phyloP scores from a whole-genome alignment of 2,329 filamentous ascomycete species.

The Epichloe amarillans region DNA sequence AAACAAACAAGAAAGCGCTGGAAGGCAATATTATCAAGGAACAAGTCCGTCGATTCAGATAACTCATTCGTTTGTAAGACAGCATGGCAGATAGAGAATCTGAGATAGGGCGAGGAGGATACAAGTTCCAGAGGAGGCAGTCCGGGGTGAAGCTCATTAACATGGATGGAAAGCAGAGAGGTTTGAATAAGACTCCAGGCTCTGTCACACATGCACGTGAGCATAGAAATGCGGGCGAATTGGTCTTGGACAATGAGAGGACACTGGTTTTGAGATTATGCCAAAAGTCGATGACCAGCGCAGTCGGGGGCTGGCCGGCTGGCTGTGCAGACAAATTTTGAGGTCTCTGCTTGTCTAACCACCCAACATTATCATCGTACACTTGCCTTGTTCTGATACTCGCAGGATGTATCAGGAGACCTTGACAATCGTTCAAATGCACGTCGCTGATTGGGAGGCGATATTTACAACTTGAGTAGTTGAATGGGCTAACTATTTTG shows the following conservation, averaged over 20 bases:
- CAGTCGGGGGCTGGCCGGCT: background rate
- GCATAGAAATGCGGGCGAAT: background rate
- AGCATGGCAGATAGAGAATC: constrained; percentile 7
- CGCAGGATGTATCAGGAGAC: background rate
- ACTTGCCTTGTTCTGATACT: background rate
- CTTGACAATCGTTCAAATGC: background rate
- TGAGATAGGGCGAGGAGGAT: background rate
- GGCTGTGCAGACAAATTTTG: background rate
- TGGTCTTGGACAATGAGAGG: background rate
- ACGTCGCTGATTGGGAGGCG: background rate
- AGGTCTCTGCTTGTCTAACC: background rate
- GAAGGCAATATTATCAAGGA: background rate
- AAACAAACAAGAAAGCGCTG: background rate
- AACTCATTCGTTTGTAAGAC: constrained; percentile 9
- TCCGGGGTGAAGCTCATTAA: background rate
- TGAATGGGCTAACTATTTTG: background rate
- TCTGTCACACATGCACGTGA: background rate
- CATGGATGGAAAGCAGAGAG: background rate
- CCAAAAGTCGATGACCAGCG: background rate
- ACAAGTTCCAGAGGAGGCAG: background rate
- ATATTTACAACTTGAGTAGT: background rate
- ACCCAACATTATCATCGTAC: background rate
- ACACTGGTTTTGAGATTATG: background rate
- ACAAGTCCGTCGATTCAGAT: constrained; percentile 6
- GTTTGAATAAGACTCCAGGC: too few relatives aligned